Evolutionary conservation across 768 basidiomycete species (phyloP), one percentile per base, ranked within the genome.

Genomic region (Saitozyma podzolica): DNA sequence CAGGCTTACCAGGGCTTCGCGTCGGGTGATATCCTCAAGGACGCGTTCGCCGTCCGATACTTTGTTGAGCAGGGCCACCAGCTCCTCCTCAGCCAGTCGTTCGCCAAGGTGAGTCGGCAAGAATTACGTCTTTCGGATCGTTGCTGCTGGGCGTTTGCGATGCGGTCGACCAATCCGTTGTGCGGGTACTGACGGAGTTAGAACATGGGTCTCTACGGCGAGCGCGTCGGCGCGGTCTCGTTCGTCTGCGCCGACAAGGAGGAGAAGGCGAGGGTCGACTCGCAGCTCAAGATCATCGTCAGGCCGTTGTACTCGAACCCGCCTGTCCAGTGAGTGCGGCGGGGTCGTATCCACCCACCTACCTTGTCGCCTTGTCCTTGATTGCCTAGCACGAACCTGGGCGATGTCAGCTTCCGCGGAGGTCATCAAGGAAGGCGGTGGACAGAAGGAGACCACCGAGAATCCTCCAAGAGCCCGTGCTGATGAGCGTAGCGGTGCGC

Each of bases 251-350:
- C 83, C 45, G 80, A 82, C 64, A 78, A 83, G 70, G 91, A 90
- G 51, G 84, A 88, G 53, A 89, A 88, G 53, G 82, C 87, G 80
- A 88, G 92, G 53, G 87, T 97, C 48, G 90, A 94, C 80, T 91
- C 88, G 78, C 96, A 97, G 81, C 82, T 98, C 76, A 93, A 95
- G 84, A 96, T 98, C 65, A 82, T 98, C 64, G 88, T 96, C 68
- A 88, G 96, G 11, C 92, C 93, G 48, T 88, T 97, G 87, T 97
- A 97, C 83, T 98, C 95, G 57, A 99, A 97, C 85, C 95, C 96
- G 62, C 96, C 95, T n/a, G 62, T 76, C 45, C 78, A 79, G 76
- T 76, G 49, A n/a, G 19, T 51, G 17, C 43, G 58, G 17, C 17
- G 10, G 17, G 2, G 29, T 29, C 29, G n/a, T n/a, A n/a, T n/a